Base-by-base conservation (phyloP, 495 filamentous ascomycete genomes). In the Neurospora terricola region DNA sequence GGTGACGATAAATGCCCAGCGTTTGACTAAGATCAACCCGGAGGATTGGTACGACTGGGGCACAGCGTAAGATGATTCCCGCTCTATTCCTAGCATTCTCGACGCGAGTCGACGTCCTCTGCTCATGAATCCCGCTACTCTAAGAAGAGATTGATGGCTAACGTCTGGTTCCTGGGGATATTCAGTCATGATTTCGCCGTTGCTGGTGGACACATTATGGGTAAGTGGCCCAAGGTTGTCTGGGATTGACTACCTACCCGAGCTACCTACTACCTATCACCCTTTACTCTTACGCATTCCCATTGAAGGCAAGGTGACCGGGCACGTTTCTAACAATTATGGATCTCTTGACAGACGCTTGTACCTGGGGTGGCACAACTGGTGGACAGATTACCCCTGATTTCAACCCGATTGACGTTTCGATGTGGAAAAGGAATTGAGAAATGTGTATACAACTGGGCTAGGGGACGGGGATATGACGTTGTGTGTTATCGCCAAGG, bases 301-400 rank as follows among this genome's bases (percentile, higher is more conserved):
- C 0, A 30, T 16, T 8, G 23, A 62, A 62, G 4, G 12, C 23
- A 16, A 16, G 0, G 23, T 16, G 12, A 30, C 11, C 23, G 54
- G 2, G 23, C 23, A 62, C 23, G 23, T 14, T 62, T 16, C 54
- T 62, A 16, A 62, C 54, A 2, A 62, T 62, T 14, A 0, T 62
- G 54, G 6, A 62, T 14, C 5, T 4, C 54, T 4, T 16, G 23
- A 59, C 48, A 62, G 54, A 62, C 54, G 5, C 0, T 30, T 62
- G 54, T 16, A 62, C 23, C 48, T 62, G 12, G 23, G 23, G 23
- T 16, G 54, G 54, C 23, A 62, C 0, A 62, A 62, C 54, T 16
- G 54, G 54, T 30, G 54, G 54, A 62, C 0, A 0, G 0, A 11
- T 0, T 8, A n/a, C n/a, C n/a, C n/a, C n/a, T n/a, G 23, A 30